Percentiles rank a stretch among this genome's conserved stretches.
Conservation (phyloP, 139 green algal species). For the Closterium sp. region DNA sequence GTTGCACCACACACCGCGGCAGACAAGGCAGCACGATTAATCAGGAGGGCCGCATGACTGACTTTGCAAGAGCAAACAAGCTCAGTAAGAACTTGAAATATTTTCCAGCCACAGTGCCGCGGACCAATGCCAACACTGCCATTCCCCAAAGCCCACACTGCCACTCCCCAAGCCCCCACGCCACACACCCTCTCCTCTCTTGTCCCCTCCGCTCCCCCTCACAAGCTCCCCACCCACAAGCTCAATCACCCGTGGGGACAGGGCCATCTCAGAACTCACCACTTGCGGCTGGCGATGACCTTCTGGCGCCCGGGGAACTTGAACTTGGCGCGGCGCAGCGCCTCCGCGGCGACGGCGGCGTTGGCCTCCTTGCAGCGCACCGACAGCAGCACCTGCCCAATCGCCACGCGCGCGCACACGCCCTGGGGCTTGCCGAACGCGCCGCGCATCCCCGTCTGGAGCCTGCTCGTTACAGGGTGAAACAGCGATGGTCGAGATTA, state of each 20-base stretch:
- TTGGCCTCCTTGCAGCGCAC: slow-evolving; percentile 93
- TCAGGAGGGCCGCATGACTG: background rate
- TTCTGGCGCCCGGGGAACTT: slow-evolving; percentile 99
- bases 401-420: slow-evolving; percentile 85
- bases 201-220: background rate
- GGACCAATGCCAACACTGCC: too few relatives aligned
- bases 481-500: background rate
- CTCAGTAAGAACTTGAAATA: background rate
- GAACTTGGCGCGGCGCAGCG: slow-evolving; percentile 98
- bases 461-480: slow-evolving; percentile 35
- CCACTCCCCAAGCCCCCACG: too few relatives aligned
- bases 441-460: slow-evolving; percentile 98
- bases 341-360: slow-evolving; percentile 77
- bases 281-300: slow-evolving; percentile 92
- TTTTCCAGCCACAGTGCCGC: background rate
- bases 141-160: background rate
- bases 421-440: slow-evolving; percentile 97
- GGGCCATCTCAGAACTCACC: slow-evolving; percentile 51
- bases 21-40: background rate
- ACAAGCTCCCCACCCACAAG: background rate
- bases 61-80: background rate
- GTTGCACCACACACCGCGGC: background rate
- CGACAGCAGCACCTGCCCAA: slow-evolving; percentile 97
- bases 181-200: background rate
- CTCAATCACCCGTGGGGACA: background rate